A percentile compares a stretch with the other conserved stretches of the same genome.
These are phyloP conservation scores for Brassica rapa DNA, from an alignment of 345 rosid genomes.

Conservation along the genomic window DNA sequence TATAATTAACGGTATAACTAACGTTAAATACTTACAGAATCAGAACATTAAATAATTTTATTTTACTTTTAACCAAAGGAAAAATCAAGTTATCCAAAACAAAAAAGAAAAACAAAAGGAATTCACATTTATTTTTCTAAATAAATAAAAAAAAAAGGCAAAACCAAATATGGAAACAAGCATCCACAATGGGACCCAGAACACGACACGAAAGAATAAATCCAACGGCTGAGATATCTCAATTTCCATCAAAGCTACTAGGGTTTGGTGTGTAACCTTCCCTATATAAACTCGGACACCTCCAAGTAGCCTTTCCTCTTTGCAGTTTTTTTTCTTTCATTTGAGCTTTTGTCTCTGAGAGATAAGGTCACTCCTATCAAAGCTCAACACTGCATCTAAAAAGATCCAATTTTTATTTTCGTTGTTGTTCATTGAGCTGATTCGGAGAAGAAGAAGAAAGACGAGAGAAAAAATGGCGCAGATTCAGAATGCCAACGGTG, in stretches of 20 bases:
- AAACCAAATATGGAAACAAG: slow-evolving; percentile 2
- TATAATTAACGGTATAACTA: neutral
- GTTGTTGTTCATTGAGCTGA: slow-evolving; percentile 16
- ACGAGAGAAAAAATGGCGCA: slow-evolving; percentile 60
- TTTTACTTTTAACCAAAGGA: neutral
- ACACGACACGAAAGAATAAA: neutral
- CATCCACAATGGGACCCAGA: slow-evolving; percentile 17
- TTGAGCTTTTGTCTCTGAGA: slow-evolving; percentile 23
- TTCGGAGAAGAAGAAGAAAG: neutral
- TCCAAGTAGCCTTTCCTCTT: neutral
- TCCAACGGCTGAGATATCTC: slow-evolving; percentile 39
- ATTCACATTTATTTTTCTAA: neutral
- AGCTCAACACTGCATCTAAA: slow-evolving; percentile 31
- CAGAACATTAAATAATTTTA: neutral
- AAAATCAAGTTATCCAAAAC: neutral
- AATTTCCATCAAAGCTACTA: slow-evolving; percentile 17
- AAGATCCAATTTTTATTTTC: slow-evolving; percentile 25
- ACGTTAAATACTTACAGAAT: neutral
- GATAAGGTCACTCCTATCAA: slow-evolving; percentile 36
- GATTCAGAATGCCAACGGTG: slow-evolving; percentile 51
- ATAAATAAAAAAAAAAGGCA: neutral
- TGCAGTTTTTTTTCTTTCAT: neutral
- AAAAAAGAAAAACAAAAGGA: neutral
- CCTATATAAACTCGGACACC: slow-evolving; percentile 31
- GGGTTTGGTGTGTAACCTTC: slow-evolving; percentile 40